These are phyloP conservation scores for Fusarium sp. DNA, from an alignment of 2,329 filamentous ascomycete genomes.

Conservation along the genomic window DNA sequence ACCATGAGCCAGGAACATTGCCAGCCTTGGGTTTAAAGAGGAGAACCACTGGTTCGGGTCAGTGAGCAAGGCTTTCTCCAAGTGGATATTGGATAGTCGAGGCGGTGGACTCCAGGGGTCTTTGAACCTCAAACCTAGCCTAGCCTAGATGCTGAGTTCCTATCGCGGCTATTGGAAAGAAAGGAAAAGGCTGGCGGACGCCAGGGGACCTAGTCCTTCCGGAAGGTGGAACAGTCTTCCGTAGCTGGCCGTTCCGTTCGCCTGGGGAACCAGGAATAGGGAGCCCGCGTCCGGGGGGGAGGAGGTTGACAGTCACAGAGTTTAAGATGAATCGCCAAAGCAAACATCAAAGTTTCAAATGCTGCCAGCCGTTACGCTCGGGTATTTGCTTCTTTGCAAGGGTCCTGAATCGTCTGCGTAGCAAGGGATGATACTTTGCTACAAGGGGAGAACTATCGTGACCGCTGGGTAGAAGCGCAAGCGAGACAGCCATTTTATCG, in stretches of 20 bases:
- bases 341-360: slow-evolving; percentile 37
- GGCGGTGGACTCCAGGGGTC: slow-evolving; percentile 11
- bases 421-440: slow-evolving; percentile 4
- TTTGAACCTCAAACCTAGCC: slow-evolving; percentile 17
- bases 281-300: slow-evolving; percentile 17
- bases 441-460: background rate
- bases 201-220: slow-evolving; percentile 17
- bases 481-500: too few relatives aligned
- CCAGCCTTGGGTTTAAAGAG: slow-evolving; percentile 18
- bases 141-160: background rate
- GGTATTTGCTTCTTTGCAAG: slow-evolving; percentile 25
- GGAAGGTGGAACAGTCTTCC: slow-evolving; percentile 34
- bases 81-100: slow-evolving; percentile 14
- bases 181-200: slow-evolving; percentile 9
- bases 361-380: slow-evolving; percentile 14
- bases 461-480: too few relatives aligned
- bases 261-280: slow-evolving; percentile 24
- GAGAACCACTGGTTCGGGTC: slow-evolving; percentile 43
- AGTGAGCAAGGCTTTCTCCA: slow-evolving; percentile 12
- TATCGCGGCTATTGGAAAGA: slow-evolving; percentile 16
- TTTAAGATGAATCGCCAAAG: slow-evolving; percentile 33
- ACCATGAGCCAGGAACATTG: slow-evolving; percentile 31
- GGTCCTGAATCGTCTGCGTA: slow-evolving; percentile 20
- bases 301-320: too few relatives aligned
- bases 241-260: slow-evolving; percentile 16